phyloP scores from a whole-genome alignment of 257 asterid genomes.

The Knoxia roxburghii region DNA sequence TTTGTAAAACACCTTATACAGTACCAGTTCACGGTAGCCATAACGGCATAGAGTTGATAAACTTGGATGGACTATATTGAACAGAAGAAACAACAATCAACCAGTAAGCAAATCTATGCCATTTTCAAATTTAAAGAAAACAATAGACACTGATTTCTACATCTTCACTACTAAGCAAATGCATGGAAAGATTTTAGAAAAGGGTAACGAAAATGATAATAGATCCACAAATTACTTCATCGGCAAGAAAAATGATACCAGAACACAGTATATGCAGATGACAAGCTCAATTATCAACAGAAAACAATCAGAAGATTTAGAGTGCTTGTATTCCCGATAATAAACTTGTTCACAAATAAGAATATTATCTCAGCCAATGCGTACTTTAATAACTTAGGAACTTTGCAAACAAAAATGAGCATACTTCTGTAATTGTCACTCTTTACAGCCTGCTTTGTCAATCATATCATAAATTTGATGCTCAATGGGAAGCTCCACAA shows the following conservation, averaged over 20 bases:
- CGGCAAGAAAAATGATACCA: neutral
- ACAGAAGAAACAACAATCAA: neutral
- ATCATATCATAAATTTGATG: conserved; percentile 83
- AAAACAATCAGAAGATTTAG: neutral
- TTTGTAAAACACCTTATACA: neutral
- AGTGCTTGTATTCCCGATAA: neutral
- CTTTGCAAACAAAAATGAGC: conserved; percentile 19
- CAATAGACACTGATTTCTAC: neutral
- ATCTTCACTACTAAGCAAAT: neutral
- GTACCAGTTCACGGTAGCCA: neutral
- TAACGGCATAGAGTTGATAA: neutral
- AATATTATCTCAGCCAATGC: neutral
- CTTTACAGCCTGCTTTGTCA: conserved; percentile 76
- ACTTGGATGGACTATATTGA: neutral
- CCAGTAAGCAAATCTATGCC: too few species aligned
- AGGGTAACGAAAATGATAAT: neutral
- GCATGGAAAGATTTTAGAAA: neutral
- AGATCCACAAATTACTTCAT: neutral
- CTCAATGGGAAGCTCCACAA: conserved; percentile 81
- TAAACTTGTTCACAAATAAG: too few species aligned
- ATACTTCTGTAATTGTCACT: conserved; percentile 63
- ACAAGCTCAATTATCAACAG: neutral
- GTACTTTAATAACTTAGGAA: neutral
- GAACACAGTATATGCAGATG: neutral
- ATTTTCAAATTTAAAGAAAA: neutral